These are phyloP conservation scores for Exophiala alcalophila DNA, from an alignment of 2,329 filamentous ascomycete species.

Conservation along the genomic window DNA sequence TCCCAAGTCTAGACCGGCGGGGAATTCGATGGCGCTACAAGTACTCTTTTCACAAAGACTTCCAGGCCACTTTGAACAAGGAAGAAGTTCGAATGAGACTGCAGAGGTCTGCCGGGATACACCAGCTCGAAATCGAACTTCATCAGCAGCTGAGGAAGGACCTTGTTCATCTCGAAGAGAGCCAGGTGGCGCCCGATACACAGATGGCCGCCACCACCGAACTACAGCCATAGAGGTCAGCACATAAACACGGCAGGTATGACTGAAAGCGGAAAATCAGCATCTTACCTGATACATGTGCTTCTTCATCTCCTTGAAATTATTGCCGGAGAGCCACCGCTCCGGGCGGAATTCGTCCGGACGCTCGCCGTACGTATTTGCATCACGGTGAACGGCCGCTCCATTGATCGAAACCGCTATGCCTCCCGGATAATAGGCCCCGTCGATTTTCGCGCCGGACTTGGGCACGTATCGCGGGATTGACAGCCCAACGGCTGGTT, in stretches of 20 bases:
- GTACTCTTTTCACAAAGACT: slow-evolving; percentile 44
- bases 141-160: slow-evolving; percentile 53
- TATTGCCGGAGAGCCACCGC: slow-evolving; percentile 34
- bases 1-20: too few relatives aligned
- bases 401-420: slow-evolving; percentile 33
- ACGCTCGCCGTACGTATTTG: slow-evolving; percentile 28
- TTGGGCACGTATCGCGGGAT: slow-evolving; percentile 28
- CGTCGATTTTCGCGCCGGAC: slow-evolving; percentile 20
- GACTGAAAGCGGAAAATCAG: too few relatives aligned
- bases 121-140: slow-evolving; percentile 55
- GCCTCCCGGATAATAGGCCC: slow-evolving; percentile 9
- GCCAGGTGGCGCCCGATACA: slow-evolving; percentile 57
- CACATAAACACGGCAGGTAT: too few relatives aligned
- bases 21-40: too few relatives aligned
- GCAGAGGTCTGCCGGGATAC: slow-evolving; percentile 49
- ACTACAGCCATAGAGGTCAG: slow-evolving; percentile 35
- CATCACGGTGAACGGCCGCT: slow-evolving; percentile 44
- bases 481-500: slow-evolving; percentile 28
- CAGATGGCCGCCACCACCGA: slow-evolving; percentile 54
- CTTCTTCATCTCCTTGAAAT: slow-evolving; percentile 49
- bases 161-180: slow-evolving; percentile 59
- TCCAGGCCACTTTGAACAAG: slow-evolving; percentile 58
- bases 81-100: slow-evolving; percentile 58
- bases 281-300: slow-evolving; percentile 53
- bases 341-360: neutral